These are phyloP conservation scores for Phyllosticta paracitricarpa DNA, from an alignment of 2,329 filamentous ascomycete species.

Conservation along the genomic window DNA sequence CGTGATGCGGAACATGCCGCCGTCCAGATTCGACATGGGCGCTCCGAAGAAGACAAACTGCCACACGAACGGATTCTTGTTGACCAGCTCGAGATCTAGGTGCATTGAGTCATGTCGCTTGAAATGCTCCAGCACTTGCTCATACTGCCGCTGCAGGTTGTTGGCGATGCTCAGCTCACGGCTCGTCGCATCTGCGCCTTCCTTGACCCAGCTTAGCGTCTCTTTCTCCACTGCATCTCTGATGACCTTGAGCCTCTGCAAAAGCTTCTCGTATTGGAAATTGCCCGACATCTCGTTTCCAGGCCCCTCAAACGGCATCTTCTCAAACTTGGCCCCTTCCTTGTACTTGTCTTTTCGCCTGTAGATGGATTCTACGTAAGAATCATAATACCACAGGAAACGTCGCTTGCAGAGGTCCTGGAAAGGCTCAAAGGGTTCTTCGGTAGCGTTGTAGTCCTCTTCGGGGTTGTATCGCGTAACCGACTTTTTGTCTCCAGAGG, in stretches of 20 bases:
- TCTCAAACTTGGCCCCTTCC: slow-evolving; percentile 55
- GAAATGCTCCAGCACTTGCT: slow-evolving; percentile 69
- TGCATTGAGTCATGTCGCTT: slow-evolving; percentile 59
- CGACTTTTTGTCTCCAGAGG: slow-evolving; percentile 19
- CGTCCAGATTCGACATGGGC: slow-evolving; percentile 88
- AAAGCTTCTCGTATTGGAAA: slow-evolving; percentile 71
- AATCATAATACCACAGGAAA: slow-evolving; percentile 93
- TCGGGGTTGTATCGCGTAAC: slow-evolving; percentile 41
- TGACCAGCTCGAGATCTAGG: slow-evolving; percentile 64
- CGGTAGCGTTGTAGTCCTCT: slow-evolving; percentile 34
- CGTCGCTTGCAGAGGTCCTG: slow-evolving; percentile 81
- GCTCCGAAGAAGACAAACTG: slow-evolving; percentile 77
- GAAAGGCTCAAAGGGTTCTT: slow-evolving; percentile 68
- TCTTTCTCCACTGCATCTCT: slow-evolving; percentile 64
- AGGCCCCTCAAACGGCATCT: slow-evolving; percentile 76
- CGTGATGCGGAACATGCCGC: slow-evolving; percentile 75
- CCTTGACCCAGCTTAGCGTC: slow-evolving; percentile 56
- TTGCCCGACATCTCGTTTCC: slow-evolving; percentile 77
- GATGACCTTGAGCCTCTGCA: slow-evolving; percentile 57
- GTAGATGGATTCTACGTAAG: slow-evolving; percentile 64
- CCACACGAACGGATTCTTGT: slow-evolving; percentile 87
- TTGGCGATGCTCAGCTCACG: slow-evolving; percentile 67
- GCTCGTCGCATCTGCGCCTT: slow-evolving; percentile 53
- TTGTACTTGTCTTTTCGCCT: slow-evolving; percentile 52
- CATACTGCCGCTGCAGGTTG: slow-evolving; percentile 74